phyloP scores from a whole-genome alignment of 768 basidiomycete genomes.

The Jaapia argillacea region DNA sequence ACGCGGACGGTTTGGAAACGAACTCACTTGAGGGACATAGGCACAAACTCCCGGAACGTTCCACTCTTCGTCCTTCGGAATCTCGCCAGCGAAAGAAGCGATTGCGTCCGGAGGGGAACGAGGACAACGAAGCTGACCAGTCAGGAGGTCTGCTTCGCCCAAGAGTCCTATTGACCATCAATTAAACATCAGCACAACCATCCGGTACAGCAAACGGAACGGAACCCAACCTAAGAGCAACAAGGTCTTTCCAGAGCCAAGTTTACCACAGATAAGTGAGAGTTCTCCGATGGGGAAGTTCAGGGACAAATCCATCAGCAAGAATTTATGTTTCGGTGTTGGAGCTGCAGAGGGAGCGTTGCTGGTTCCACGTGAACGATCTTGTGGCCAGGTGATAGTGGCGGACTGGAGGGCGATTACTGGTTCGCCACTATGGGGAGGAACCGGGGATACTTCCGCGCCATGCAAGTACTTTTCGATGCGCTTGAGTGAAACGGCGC shows the following conservation, averaged over 20 bases:
- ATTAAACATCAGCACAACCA: neutral
- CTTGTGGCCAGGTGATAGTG: constrained; percentile 86
- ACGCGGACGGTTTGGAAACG: neutral
- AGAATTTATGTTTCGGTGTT: constrained; percentile 73
- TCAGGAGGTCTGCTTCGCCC: constrained; percentile 79
- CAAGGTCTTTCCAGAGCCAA: constrained; percentile 85
- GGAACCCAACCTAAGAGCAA: constrained; percentile 44
- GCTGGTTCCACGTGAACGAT: constrained; percentile 41
- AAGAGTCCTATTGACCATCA: constrained; percentile 62
- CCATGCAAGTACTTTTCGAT: constrained; percentile 83
- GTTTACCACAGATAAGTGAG: constrained; percentile 82
- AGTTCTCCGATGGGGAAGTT: constrained; percentile 74
- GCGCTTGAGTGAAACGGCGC: constrained; percentile 76
- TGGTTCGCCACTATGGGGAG: constrained; percentile 45
- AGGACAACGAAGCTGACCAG: constrained; percentile 79
- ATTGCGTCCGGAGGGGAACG: constrained; percentile 77
- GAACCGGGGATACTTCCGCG: constrained; percentile 59
- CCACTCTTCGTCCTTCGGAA: constrained; percentile 53
- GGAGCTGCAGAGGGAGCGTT: constrained; percentile 43
- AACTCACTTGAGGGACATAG: constrained; percentile 58
- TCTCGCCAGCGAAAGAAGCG: constrained; percentile 40
- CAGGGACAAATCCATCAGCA: constrained; percentile 68
- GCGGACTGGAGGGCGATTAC: constrained; percentile 73
- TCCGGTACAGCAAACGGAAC: constrained; percentile 3
- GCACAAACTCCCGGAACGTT: constrained; percentile 70